Evolutionary conservation across 345 rosid species (phyloP), one percentile per base, ranked within the genome.

Genomic region (Dipteronia sinensis): DNA sequence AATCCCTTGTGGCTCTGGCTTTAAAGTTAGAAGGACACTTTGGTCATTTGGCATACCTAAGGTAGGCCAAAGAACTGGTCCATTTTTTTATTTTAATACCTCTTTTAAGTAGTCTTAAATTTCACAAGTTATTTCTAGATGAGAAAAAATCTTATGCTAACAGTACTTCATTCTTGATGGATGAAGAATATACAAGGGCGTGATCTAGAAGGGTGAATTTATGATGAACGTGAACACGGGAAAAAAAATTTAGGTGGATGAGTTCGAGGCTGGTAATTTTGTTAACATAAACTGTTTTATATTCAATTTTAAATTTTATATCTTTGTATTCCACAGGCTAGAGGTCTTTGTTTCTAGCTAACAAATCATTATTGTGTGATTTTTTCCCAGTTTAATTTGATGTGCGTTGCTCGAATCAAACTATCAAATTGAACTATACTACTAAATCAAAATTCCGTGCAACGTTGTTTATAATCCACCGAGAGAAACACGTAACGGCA

Each of bases 1-100:
- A 98, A 82, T 95, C 97, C 61, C 94, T 96, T 25, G 99, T 96
- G 78, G 99, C 98, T 9, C n/a, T 96, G 86, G 99, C 99, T 83
- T 96, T 96, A 80, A 96, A 96, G 88, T 79, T 96, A 77, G 99
- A 96, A 85, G 99, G 99, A 69, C 91, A 98, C 71, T 94, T 92
- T 81, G 98, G 98, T 75, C 98, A 96, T 82, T 83, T 94, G 76
- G 94, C 99, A 79, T 96, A 88, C 82, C 82, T 96, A 47, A 91
- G 99, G 99, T 90, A 74, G 59, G 65, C 70, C 59, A 44, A 47
- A 42, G 74, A 70, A 62, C 20, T 77, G 58, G 49, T 29, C 5
- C 47, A n/a, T 27, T 53, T 27, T 53, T 47, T 64, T 22, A 74
- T 69, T 9, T 40, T 44, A 27, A 65, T 17, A 34, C 71, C 67